These are phyloP conservation scores for Ehretia macrophylla DNA, from an alignment of 257 asterid species.

Conservation along the genomic window DNA sequence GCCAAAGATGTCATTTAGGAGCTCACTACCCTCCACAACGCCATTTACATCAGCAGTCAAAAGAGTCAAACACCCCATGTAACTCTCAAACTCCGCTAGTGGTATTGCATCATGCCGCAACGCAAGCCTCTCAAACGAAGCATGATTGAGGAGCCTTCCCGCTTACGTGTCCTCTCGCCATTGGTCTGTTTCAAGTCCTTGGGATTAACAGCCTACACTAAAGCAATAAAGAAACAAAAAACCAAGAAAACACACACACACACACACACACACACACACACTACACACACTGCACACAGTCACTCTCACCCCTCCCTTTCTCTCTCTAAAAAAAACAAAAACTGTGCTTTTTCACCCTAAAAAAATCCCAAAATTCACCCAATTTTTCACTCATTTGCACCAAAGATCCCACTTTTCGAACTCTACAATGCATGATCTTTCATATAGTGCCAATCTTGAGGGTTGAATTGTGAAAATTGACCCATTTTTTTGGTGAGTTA, in stretches of 20 bases:
- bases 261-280: conserved; percentile 17
- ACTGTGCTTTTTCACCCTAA: conserved; percentile 45
- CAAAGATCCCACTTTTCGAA: conserved; percentile 19
- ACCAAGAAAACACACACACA: conserved; percentile 17
- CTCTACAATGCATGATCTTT: conserved; percentile 21
- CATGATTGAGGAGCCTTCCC: conserved; percentile 32
- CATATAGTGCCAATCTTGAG: neutral
- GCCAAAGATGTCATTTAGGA: conserved; percentile 22
- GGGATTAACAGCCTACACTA: conserved; percentile 55
- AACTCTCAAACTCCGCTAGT: conserved; percentile 23
- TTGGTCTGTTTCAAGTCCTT: conserved; percentile 29
- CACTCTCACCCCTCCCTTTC: conserved; percentile 30
- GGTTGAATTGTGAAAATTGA: conserved; percentile 4
- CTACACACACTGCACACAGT: conserved; percentile 19
- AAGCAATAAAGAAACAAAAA: conserved; percentile 14
- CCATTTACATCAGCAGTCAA: conserved; percentile 30
- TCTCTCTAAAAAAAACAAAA: conserved; percentile 14
- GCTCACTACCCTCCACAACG: neutral
- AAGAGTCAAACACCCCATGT: conserved; percentile 33
- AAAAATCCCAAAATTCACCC: conserved; percentile 30
- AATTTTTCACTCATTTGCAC: conserved; percentile 22
- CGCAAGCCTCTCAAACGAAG: conserved; percentile 23
- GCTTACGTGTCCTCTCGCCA: conserved; percentile 22
- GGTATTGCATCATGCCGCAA: conserved; percentile 42
- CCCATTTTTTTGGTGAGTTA: neutral